phyloP scores from a whole-genome alignment of 169 alveolate genomes.

The Plasmodium coatneyi region DNA sequence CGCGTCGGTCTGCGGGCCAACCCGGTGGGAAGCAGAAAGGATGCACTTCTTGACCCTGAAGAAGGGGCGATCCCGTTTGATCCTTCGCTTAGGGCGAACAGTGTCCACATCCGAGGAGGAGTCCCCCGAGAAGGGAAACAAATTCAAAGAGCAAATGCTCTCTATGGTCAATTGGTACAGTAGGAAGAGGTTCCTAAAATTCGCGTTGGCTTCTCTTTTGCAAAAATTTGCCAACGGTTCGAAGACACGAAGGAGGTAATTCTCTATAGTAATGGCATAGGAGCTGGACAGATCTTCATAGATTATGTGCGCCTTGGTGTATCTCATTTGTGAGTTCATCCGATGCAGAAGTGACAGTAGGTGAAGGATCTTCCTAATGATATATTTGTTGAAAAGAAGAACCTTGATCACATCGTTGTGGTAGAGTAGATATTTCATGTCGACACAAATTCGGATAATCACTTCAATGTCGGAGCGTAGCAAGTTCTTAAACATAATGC shows the following conservation, averaged over 20 bases:
- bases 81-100: not conserved
- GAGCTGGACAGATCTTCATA: conserved; percentile 66
- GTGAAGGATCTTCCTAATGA: conserved; percentile 23
- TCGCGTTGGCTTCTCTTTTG: conserved; percentile 51
- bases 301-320: conserved; percentile 39
- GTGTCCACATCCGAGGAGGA: not conserved
- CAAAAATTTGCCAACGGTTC: conserved; percentile 64
- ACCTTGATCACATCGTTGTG: conserved; percentile 62
- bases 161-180: conserved; percentile 57
- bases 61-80: not conserved
- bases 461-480: conserved; percentile 39
- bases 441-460: conserved; percentile 59
- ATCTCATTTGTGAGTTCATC: conserved; percentile 55
- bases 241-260: conserved; percentile 45
- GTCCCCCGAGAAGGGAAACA: conserved; percentile 18
- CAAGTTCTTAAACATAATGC: conserved; percentile 51
- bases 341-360: conserved; percentile 8
- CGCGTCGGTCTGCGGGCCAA: not conserved
- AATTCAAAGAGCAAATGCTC: conserved; percentile 4
- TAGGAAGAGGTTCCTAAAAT: conserved; percentile 47
- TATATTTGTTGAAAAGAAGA: conserved; percentile 42
- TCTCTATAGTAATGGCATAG: conserved; percentile 44
- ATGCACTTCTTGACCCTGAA: not conserved
- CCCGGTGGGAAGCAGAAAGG: not conserved
- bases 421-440: conserved; percentile 41